A percentile compares a stretch with the other conserved stretches of the same genome.
These are phyloP conservation scores for Vaucheria bursata DNA, from an alignment of 352 stramenopile genomes.

Conservation along the genomic window DNA sequence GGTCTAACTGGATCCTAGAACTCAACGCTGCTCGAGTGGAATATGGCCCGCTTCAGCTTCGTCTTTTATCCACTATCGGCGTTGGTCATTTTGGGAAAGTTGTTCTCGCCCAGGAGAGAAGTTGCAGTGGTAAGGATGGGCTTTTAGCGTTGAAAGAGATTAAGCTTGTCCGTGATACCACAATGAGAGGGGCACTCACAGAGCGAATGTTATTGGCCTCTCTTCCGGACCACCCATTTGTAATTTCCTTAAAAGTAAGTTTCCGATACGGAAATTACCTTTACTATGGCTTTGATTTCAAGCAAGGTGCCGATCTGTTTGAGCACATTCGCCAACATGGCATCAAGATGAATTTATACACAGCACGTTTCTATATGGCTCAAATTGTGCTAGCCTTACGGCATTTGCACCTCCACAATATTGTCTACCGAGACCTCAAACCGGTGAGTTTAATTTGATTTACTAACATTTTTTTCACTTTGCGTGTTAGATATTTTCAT, in stretches of 20 bases:
- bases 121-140: not conserved
- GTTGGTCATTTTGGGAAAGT: slow-evolving; percentile 92
- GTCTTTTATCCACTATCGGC: slow-evolving; percentile 91
- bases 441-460: too few species aligned
- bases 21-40: not conserved
- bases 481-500: too few species aligned
- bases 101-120: slow-evolving; percentile 53
- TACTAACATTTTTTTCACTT: too few species aligned
- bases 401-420: slow-evolving; percentile 69
- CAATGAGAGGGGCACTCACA: slow-evolving; percentile 84
- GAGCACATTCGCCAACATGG: slow-evolving; percentile 25
- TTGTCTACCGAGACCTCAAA: slow-evolving; percentile 79
- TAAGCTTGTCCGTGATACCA: slow-evolving; percentile 54
- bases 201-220: slow-evolving; percentile 89
- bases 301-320: slow-evolving; percentile 38
- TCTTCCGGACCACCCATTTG: slow-evolving; percentile 89
- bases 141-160: slow-evolving; percentile 38
- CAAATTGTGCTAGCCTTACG: slow-evolving; percentile 72
- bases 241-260: slow-evolving; percentile 74
- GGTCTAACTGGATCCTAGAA: not conserved
- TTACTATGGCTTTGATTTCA: slow-evolving; percentile 43
- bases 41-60: slow-evolving; percentile 75
- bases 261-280: slow-evolving; percentile 55
- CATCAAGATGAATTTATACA: slow-evolving; percentile 40
- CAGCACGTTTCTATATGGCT: slow-evolving; percentile 65